Conservation (phyloP, 1,139 yeast species). For the Debaryomycetaceae sp. region DNA sequence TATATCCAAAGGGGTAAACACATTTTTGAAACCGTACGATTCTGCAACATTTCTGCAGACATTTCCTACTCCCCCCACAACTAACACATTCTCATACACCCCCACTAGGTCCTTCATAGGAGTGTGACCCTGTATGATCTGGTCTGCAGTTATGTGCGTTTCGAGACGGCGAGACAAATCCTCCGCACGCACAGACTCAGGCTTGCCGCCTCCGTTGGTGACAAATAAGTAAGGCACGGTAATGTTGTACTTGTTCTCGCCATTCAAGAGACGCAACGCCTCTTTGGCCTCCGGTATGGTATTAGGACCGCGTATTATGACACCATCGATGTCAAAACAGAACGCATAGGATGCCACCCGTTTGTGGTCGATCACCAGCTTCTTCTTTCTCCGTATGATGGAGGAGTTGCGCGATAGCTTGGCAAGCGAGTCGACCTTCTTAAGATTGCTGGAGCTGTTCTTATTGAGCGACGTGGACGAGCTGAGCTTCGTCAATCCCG, state of each 20-base stretch:
- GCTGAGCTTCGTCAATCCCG: slow-evolving; percentile 48
- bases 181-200: slow-evolving; percentile 66
- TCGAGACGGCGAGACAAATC: slow-evolving; percentile 61
- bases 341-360: slow-evolving; percentile 81
- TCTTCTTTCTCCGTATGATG: slow-evolving; percentile 48
- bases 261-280: slow-evolving; percentile 68
- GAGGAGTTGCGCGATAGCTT: slow-evolving; percentile 52
- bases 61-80: slow-evolving; percentile 82
- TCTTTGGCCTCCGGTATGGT: slow-evolving; percentile 74
- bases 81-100: slow-evolving; percentile 65
- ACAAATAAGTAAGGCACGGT: slow-evolving; percentile 83
- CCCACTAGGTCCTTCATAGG: slow-evolving; percentile 79
- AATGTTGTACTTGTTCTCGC: slow-evolving; percentile 73
- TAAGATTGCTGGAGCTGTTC: slow-evolving; percentile 41
- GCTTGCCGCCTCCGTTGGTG: slow-evolving; percentile 87
- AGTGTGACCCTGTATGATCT: slow-evolving; percentile 85
- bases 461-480: slow-evolving; percentile 37
- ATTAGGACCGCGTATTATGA: slow-evolving; percentile 72
- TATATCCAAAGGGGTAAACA: slow-evolving; percentile 73
- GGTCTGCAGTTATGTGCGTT: slow-evolving; percentile 64
- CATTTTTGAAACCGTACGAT: slow-evolving; percentile 72
- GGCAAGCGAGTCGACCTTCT: slow-evolving; percentile 48
- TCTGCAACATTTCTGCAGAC: slow-evolving; percentile 78
- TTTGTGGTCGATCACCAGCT: slow-evolving; percentile 56
- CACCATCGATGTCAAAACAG: slow-evolving; percentile 87